Evolutionary conservation across 164 flowering plant genomes (phyloP), one percentile per base, ranked within the genome.

Genomic region (Paratinospora sagittata): DNA sequence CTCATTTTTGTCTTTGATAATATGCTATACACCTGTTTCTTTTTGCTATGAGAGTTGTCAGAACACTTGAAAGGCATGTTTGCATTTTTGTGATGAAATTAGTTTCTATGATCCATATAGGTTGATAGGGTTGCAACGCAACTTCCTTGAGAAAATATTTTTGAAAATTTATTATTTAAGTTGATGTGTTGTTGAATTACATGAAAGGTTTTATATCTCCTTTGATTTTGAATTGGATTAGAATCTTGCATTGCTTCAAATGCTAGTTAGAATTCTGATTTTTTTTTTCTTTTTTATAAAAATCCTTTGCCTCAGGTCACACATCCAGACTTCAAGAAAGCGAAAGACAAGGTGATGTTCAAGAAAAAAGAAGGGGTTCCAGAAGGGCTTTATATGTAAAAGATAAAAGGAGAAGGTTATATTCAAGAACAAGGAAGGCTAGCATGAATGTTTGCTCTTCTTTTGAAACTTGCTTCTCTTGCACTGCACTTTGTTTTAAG

Each of bases 291-390:
- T n/a, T n/a, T n/a, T n/a, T n/a, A n/a, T n/a, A n/a, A n/a, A 27
- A 27, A 10, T 39, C 4, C 26, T 49, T 27, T 6, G 68, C 6
- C 34, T 72, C 86, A 90, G 97, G 95, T 89, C 26, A 90, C 92
- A 1, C 97, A 91, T 78, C 70, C 74, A 0, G 98, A 93, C 78
- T 89, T 93, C 77, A 93, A 93, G 88, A 93, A 93, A 79, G 98
- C 97, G 0, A 93, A 93, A 80, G 98, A 91, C 58, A 93, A 93
- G 87, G 98, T 93, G 68, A 93, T 93, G 95, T 93, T 85, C 84
- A 90, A 93, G 86, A 93, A 93, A 88, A 93, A 92, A 80, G 98
- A 92, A 83, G 98, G 98, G 43, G 92, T 93, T 26, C 97, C 95
- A 1, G 97, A 93, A 82, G 98, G 98, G 21, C 97, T 93, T 24